These are phyloP conservation scores for Colletotrichum nymphaeae DNA, from an alignment of 2,329 filamentous ascomycete genomes.

Conservation along the genomic window DNA sequence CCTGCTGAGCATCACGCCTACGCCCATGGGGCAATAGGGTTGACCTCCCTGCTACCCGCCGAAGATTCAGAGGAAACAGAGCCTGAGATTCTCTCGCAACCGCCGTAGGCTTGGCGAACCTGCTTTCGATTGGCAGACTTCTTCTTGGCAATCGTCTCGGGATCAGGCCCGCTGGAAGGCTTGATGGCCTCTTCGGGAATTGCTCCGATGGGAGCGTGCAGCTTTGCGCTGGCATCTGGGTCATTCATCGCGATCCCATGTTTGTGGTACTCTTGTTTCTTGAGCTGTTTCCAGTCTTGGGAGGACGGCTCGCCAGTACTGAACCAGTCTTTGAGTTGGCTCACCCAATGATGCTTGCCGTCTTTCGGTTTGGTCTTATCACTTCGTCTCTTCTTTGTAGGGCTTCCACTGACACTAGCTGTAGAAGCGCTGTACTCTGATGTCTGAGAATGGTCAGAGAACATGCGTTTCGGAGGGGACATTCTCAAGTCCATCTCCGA, in stretches of 20 bases:
- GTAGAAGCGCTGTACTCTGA: conserved; percentile 41
- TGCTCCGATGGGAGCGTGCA: conserved; percentile 57
- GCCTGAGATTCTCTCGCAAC: conserved; percentile 41
- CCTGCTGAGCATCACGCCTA: not conserved
- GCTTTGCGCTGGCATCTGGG: conserved; percentile 55
- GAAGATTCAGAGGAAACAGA: conserved; percentile 51
- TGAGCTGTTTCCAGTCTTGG: conserved; percentile 60
- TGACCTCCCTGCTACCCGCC: conserved; percentile 45
- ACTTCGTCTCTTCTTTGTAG: conserved; percentile 23
- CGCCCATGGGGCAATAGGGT: conserved; percentile 48
- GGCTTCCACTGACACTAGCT: conserved; percentile 34
- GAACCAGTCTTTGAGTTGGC: conserved; percentile 61
- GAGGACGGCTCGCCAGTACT: conserved; percentile 61
- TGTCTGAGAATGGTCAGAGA: conserved; percentile 32
- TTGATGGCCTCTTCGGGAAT: conserved; percentile 59
- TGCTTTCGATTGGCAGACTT: conserved; percentile 47
- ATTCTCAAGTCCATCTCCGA: conserved; percentile 30
- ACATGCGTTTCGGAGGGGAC: conserved; percentile 23
- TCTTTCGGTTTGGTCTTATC: conserved; percentile 44
- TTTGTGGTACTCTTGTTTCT: conserved; percentile 53
- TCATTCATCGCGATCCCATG: conserved; percentile 58
- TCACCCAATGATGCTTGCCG: conserved; percentile 50
- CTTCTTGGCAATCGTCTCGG: conserved; percentile 56
- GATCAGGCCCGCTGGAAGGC: conserved; percentile 56
- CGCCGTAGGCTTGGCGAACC: conserved; percentile 42